Evolutionary conservation across 2,329 filamentous ascomycete genomes (phyloP).

Genomic region (Graphilbum fragrans): DNA sequence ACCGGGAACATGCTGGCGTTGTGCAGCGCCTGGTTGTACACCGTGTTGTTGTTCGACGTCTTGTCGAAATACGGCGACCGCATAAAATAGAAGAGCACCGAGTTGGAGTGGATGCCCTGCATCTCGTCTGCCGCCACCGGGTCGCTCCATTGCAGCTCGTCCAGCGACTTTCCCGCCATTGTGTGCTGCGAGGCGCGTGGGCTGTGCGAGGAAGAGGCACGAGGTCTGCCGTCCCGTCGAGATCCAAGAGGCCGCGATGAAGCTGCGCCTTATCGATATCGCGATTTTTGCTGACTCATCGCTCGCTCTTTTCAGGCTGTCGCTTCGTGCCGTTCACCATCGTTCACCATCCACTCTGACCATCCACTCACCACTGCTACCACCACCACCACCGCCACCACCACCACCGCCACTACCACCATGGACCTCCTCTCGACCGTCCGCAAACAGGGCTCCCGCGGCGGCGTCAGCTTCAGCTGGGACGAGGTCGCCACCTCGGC

Average conservation of each 20-base stretch:
- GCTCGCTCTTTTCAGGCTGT: no score
- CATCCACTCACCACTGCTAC: not conserved
- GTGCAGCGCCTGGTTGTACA: conserved; percentile 49
- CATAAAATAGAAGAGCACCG: conserved; percentile 56
- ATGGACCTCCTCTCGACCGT: conserved; percentile 95
- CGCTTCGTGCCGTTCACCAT: no score
- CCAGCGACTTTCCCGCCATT: conserved; percentile 38
- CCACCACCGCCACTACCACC: not conserved
- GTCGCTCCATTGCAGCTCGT: conserved; percentile 56
- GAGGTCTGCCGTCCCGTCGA: no score
- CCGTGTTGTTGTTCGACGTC: conserved; percentile 54
- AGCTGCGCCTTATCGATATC: no score
- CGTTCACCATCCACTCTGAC: not conserved
- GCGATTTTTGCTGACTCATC: no score
- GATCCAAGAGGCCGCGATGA: not conserved
- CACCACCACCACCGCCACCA: not conserved
- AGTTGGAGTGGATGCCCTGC: conserved; percentile 50
- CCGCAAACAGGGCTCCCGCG: conserved; percentile 80
- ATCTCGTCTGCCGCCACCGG: conserved; percentile 34
- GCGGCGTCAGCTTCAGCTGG: conserved; percentile 94
- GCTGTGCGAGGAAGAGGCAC: no score
- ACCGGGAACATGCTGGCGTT: conserved; percentile 45
- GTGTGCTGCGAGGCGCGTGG: not conserved
- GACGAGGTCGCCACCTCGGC: conserved; percentile 77
- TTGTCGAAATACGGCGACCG: conserved; percentile 56